Base-by-base conservation (phyloP, 2,329 filamentous ascomycete genomes). In the Monosporascus sp. region DNA sequence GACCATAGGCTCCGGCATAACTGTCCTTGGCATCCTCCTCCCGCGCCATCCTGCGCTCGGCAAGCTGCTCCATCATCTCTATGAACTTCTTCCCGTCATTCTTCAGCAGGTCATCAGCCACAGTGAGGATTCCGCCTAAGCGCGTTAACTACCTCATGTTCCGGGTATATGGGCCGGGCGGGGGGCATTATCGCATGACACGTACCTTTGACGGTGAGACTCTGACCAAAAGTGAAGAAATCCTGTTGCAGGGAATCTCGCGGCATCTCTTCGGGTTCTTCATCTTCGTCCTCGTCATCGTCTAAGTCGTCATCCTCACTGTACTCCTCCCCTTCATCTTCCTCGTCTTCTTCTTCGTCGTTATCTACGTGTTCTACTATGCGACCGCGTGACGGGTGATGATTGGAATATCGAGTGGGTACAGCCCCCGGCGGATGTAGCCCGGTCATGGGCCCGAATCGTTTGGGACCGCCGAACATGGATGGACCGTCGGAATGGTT, bases 31-130 rank as follows among this genome's bases (percentile, higher is more conserved):
- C 89, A 68, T 97, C 91, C 74, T 94, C 92, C 76, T 97, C 93
- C 62, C 94, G 87, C 67, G 92, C 90, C 93, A 99, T 97, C 64
- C 94, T 85, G 65, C 93, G 89, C 75, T 99, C 94, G 38, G 94
- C 94, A 64, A 99, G 82, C 75, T 97, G 93, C 72, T 99, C 94
- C 94, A 99, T 99, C 94, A 99, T 99, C 71, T 99, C 94, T 73
- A 99, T 99, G 76, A 99, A 99, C 68, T 96, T 96, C 73, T 96
- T 96, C 66, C 94, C 94, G 72, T 99, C 94, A 73, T 99, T 99
- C 73, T 97, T 97, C 59, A 99, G 82, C 60, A 99, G 80, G 74
- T 99, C 94, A 77, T 99, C 94, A 71, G 94, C 94, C 67, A 99
- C 94, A 61, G 94, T 99, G 70, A 99, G 85, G 73, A 99, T 97